phyloP scores from a whole-genome alignment of 2,329 filamentous ascomycete genomes.

The Penicillium sp. region DNA sequence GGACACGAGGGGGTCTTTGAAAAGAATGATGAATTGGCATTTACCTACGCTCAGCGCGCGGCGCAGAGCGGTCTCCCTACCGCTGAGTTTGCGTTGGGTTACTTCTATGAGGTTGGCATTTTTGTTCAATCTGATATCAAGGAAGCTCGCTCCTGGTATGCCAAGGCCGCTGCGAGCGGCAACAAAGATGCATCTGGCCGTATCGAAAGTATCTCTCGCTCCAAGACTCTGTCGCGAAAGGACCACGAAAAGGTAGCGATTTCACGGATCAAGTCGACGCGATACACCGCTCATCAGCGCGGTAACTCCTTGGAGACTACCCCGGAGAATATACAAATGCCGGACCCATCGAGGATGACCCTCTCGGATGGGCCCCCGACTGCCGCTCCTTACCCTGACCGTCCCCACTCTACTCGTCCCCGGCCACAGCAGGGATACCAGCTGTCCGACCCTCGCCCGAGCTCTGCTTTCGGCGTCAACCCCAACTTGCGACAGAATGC shows the following conservation, averaged over 20 bases:
- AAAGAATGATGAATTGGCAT: conserved; percentile 94
- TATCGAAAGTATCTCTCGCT: conserved; percentile 79
- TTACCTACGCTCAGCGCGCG: conserved; percentile 84
- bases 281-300: conserved; percentile 65
- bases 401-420: conserved; percentile 34
- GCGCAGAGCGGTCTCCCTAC: conserved; percentile 79
- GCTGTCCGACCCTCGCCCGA: conserved; percentile 43
- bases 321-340: conserved; percentile 49
- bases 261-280: conserved; percentile 74
- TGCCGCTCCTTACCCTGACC: conserved; percentile 48
- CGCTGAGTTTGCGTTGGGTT: conserved; percentile 94
- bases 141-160: conserved; percentile 87
- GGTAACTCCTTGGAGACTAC: conserved; percentile 42
- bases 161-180: conserved; percentile 82
- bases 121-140: conserved; percentile 79
- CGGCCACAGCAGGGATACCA: conserved; percentile 37
- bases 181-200: conserved; percentile 84
- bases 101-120: conserved; percentile 97
- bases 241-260: conserved; percentile 94
- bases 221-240: conserved; percentile 80
- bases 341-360: conserved; percentile 49
- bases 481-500: conserved; percentile 48
- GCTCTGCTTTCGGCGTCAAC: conserved; percentile 51
- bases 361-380: conserved; percentile 36
- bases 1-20: conserved; percentile 89